These are phyloP conservation scores for Tulasnella sp. DNA, from an alignment of 768 basidiomycete species.

Conservation along the genomic window DNA sequence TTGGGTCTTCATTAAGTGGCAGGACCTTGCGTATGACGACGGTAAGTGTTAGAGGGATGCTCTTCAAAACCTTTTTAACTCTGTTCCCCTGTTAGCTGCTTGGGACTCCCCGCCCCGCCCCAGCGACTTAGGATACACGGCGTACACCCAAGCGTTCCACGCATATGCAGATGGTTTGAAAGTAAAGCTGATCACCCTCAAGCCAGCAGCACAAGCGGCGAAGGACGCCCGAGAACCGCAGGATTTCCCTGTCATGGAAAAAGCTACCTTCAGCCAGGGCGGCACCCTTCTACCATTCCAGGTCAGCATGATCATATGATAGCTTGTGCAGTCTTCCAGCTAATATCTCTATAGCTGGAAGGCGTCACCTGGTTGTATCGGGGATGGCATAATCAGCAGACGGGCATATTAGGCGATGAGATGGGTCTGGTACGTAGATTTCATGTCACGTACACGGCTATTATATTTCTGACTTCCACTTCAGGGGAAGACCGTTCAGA, in stretches of 20 bases:
- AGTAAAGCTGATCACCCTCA: conserved; percentile 47
- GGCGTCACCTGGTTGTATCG: conserved; percentile 77
- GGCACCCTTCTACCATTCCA: conserved; percentile 76
- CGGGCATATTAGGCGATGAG: conserved; percentile 89
- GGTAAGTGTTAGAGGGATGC: conserved; percentile 35
- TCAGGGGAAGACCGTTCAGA: conserved; percentile 87
- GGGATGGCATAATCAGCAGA: conserved; percentile 80
- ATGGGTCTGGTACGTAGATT: conserved; percentile 69
- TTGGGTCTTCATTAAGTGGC: conserved; percentile 89
- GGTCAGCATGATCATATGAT: conserved; percentile 31
- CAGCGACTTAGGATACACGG: conserved; percentile 44
- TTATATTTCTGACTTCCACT: neutral
- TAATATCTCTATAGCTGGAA: conserved; percentile 42
- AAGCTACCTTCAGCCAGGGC: conserved; percentile 59
- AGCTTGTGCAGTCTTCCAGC: conserved; percentile 9
- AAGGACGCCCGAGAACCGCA: conserved; percentile 39
- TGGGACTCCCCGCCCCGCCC: conserved; percentile 81
- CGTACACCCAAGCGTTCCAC: conserved; percentile 56
- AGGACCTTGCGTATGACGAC: conserved; percentile 85
- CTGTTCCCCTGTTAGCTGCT: conserved; percentile 42
- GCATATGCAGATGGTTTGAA: conserved; percentile 51
- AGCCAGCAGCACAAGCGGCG: conserved; percentile 30
- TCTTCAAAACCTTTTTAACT: neutral
- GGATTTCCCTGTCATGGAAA: conserved; percentile 16
- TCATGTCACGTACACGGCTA: neutral